phyloP scores from a whole-genome alignment of 1,139 yeast genomes.

The Wickerhamiella infanticola region DNA sequence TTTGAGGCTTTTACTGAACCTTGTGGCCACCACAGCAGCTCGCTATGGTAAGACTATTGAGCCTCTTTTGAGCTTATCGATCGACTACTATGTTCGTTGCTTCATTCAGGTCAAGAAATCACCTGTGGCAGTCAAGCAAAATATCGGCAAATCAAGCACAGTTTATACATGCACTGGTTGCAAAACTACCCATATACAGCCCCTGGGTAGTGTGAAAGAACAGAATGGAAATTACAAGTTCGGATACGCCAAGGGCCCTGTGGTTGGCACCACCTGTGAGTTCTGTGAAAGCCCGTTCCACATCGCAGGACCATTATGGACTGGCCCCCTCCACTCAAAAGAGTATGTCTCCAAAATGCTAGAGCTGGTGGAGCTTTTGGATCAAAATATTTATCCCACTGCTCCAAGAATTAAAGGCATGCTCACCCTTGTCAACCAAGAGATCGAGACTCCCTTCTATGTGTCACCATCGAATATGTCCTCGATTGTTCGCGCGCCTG shows the following conservation, averaged over 20 bases:
- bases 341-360: slow-evolving; percentile 52
- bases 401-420: slow-evolving; percentile 77
- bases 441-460: slow-evolving; percentile 61
- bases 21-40: slow-evolving; percentile 73
- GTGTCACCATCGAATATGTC: slow-evolving; percentile 67
- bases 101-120: slow-evolving; percentile 62
- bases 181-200: slow-evolving; percentile 54
- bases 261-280: slow-evolving; percentile 41
- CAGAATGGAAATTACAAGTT: slow-evolving; percentile 29
- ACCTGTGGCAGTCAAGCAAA: slow-evolving; percentile 69
- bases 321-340: slow-evolving; percentile 54
- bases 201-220: slow-evolving; percentile 47
- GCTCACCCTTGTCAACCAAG: slow-evolving; percentile 69
- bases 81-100: slow-evolving; percentile 83
- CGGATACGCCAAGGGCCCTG: slow-evolving; percentile 42
- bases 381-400: slow-evolving; percentile 51
- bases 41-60: slow-evolving; percentile 75
- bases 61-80: slow-evolving; percentile 69
- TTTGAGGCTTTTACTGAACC: slow-evolving; percentile 59
- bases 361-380: slow-evolving; percentile 35
- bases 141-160: slow-evolving; percentile 50
- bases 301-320: slow-evolving; percentile 96
- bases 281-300: slow-evolving; percentile 59
- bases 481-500: slow-evolving; percentile 62
- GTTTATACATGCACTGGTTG: slow-evolving; percentile 83